phyloP scores from a whole-genome alignment of 129 eudicot genomes.

The Chrysanthemum lavandulifolium region DNA sequence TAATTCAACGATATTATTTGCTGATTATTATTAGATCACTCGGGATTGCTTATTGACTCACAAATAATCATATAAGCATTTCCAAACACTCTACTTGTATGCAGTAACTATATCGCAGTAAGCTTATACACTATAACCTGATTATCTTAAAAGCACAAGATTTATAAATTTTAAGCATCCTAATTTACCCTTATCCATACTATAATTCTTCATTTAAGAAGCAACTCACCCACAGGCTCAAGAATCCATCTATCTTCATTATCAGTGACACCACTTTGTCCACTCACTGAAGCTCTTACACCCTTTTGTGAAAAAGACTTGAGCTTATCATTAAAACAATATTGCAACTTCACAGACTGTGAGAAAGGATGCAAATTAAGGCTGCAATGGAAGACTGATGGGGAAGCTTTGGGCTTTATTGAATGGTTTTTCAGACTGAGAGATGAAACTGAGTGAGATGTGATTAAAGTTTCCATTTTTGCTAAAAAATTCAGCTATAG shows the following conservation, averaged over 20 bases:
- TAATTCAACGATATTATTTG: too few species aligned
- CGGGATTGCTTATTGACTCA: too few species aligned
- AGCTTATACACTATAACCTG: neutral
- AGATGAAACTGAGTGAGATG: conserved; percentile 34
- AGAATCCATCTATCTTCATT: conserved; percentile 65
- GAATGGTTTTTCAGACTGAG: conserved; percentile 26
- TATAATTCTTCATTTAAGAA: too few species aligned
- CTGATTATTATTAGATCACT: too few species aligned
- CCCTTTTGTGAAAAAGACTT: conserved; percentile 1
- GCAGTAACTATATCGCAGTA: neutral
- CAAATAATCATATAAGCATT: too few species aligned
- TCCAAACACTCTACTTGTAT: neutral
- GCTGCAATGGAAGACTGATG: conserved; percentile 16
- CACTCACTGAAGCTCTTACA: conserved; percentile 45
- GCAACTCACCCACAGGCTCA: conserved; percentile 75
- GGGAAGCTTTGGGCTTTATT: conserved; percentile 12
- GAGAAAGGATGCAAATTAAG: neutral
- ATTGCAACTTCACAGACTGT: neutral
- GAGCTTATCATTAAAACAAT: neutral
- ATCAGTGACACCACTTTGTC: conserved; percentile 23
- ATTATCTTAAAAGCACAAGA: neutral
- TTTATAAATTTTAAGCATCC: neutral
- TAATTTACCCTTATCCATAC: neutral
- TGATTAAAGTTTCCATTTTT: conserved; percentile 32
- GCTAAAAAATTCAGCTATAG: neutral